Conservation (phyloP, 1,139 yeast genomes). For the Saccharomyces pastorianus region DNA sequence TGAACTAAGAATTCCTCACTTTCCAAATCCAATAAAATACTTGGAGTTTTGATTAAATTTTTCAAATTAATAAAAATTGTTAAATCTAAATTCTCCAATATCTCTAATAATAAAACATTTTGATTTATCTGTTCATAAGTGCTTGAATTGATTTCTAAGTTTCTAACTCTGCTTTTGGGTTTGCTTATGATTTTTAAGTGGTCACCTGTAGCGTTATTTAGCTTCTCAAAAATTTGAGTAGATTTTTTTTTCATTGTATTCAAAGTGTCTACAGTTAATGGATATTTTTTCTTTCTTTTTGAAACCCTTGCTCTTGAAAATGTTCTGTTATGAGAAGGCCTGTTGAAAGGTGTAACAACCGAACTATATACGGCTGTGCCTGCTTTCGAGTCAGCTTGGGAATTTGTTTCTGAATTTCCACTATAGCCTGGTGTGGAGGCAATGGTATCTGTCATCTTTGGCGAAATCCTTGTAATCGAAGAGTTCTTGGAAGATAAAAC, state of each 20-base stretch:
- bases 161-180: constrained; percentile 12
- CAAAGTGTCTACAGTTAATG: constrained; percentile 23
- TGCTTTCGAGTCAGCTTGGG: constrained; percentile 2
- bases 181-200: constrained; percentile 7
- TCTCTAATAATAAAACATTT: constrained; percentile 17
- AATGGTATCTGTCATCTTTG: constrained; percentile 20
- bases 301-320: constrained; percentile 16
- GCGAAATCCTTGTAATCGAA: constrained; percentile 11
- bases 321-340: constrained; percentile 14
- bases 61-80: constrained; percentile 22
- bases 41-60: constrained; percentile 11
- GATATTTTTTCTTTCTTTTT: constrained; percentile 19
- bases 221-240: constrained; percentile 15
- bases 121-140: constrained; percentile 24
- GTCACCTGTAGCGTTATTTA: constrained; percentile 7
- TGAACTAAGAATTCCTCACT: constrained; percentile 29
- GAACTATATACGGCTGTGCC: neutral
- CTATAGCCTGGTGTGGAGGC: constrained; percentile 18
- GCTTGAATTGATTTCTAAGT: constrained; percentile 27
- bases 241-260: constrained; percentile 19
- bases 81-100: constrained; percentile 24
- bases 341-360: constrained; percentile 4
- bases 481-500: constrained; percentile 1
- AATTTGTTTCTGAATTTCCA: neutral
- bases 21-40: constrained; percentile 19